Evolutionary conservation across 306 rosid genomes (phyloP).

Genomic region (Citrullus amarus): DNA sequence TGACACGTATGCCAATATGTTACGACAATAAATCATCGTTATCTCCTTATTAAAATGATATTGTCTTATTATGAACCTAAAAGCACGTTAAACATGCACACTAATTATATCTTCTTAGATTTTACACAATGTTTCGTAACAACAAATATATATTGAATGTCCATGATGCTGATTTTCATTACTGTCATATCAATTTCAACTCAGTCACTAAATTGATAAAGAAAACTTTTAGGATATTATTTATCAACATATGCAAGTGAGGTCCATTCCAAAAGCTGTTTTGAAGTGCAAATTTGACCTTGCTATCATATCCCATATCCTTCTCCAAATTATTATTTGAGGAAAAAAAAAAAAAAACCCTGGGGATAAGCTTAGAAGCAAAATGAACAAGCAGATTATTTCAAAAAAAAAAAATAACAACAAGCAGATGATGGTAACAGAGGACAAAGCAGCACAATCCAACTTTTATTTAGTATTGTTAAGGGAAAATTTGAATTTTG

Average conservation of each 20-base stretch:
- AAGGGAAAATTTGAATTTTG: neutral
- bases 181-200: neutral
- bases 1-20: neutral
- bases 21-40: neutral
- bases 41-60: neutral
- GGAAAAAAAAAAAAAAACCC: neutral
- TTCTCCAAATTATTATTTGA: neutral
- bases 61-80: neutral
- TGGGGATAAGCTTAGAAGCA: neutral
- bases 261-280: neutral
- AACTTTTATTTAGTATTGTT: neutral
- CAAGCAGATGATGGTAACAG: neutral
- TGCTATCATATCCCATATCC: neutral
- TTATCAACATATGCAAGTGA: neutral
- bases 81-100: neutral
- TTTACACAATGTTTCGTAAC: neutral
- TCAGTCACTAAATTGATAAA: neutral
- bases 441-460: neutral
- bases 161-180: neutral
- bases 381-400: neutral
- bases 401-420: too few species aligned
- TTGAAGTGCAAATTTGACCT: conserved; percentile 1
- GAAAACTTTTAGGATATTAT: neutral
- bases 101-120: neutral
- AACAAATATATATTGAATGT: neutral